Base-by-base conservation (phyloP, 805 yeast genomes). In the Metschnikowia reukaufii region DNA sequence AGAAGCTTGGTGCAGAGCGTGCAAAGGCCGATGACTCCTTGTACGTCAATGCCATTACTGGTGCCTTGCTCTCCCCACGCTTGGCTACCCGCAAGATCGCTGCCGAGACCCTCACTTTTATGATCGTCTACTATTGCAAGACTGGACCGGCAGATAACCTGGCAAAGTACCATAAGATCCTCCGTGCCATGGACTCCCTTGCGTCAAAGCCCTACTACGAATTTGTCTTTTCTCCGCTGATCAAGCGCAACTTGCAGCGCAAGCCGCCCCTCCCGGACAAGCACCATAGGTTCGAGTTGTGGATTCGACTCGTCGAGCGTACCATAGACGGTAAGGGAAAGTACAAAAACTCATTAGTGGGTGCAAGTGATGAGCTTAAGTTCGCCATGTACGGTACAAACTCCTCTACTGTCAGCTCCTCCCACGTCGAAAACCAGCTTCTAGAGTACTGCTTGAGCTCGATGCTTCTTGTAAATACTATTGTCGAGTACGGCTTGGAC, bases 311-410 rank as follows among this genome's bases (percentile, higher is more conserved):
- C 10, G 83, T 88, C 3, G 84, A 77, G 42, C 78, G 77, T 40
- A 84, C 91, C 0, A 58, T 89, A 36, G 88, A 83, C 47, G 97
- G 97, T 2, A 77, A 91, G 56, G 98, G 98, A 6, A 85, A 82
- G 57, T 71, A 70, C 52, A 76, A 87, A 77, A 96, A 97, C 9
- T 88, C 97, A 0, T 65, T 85, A 58, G 98, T 92, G 7, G 97
- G 97, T 1, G 96, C 97, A 0, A 84, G 88, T 48, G 94, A 85
- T 8, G 97, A 92, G 55, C 76, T 82, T 44, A 83, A 81, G 48
- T 42, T 34, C 35, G 58, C 58, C 21, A 38, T 49, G 44, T 39
- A 51, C 36, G 57, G 55, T 32, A 42, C 58, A 4, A 38, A 29
- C n/a, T 44, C 57, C 13, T 64, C 76, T 10, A 79, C 82, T 0